Percentiles rank a stretch among this genome's conserved stretches.
phyloP scores from a whole-genome alignment of 805 yeast species.

The Millerago galiae region DNA sequence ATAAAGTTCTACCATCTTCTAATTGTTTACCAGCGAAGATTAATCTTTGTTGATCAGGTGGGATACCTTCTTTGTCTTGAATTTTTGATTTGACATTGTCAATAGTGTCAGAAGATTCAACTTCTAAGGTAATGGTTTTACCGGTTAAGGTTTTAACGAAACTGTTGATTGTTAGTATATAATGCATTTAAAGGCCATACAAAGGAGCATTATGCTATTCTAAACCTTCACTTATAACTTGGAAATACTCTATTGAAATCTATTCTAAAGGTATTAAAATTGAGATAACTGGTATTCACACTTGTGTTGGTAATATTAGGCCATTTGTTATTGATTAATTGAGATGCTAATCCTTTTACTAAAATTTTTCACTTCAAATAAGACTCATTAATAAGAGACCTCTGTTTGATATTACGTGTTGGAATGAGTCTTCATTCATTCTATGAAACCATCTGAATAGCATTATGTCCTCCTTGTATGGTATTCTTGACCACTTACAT shows the following conservation, averaged over 20 bases:
- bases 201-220: background rate
- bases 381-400: too few relatives aligned
- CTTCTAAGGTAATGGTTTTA: conserved; percentile 96
- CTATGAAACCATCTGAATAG: too few relatives aligned
- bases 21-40: conserved; percentile 99
- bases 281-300: too few relatives aligned
- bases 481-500: conserved; percentile 30
- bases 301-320: too few relatives aligned
- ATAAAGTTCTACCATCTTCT: conserved; percentile 97
- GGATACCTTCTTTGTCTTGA: conserved; percentile 99
- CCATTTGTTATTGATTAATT: too few relatives aligned
- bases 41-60: conserved; percentile 99
- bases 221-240: too few relatives aligned
- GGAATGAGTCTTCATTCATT: background rate
- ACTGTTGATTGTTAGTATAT: conserved; percentile 26
- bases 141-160: conserved; percentile 85
- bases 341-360: too few relatives aligned
- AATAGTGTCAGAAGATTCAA: conserved; percentile 97
- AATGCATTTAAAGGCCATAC: background rate
- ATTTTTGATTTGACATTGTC: conserved; percentile 98
- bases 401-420: too few relatives aligned
- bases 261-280: too few relatives aligned
- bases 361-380: too few relatives aligned
- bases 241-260: too few relatives aligned
- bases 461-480: background rate